Evolutionary conservation across 306 rosid species (phyloP), one percentile per base, ranked within the genome.

Genomic region (Vigna mungo): DNA sequence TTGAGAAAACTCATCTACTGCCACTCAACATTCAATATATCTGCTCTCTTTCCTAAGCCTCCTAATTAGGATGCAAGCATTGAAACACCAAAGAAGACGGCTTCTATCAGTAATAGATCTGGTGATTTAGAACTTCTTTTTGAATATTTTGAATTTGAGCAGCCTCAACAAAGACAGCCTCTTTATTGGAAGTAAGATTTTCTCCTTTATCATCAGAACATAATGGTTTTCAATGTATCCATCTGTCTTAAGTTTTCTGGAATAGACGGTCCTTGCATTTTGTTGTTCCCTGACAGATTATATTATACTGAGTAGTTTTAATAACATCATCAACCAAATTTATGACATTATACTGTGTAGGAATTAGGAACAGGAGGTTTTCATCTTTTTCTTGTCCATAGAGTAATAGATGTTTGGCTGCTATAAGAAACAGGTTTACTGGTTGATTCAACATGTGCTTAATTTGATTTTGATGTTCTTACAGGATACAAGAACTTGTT

Each of bases 121-220:
- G 51, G 84, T 76, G 98, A 88, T 67, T 72, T 54, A 27, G 97
- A 91, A 78, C 89, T 89, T 65, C 84, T 91, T 72, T 89, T 88
- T 77, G 98, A 93, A 87, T 93, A 88, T 91, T 93, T 93, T 87
- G 98, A 93, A 84, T 52, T 65, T 63, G 89, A 87, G 52, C 97
- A 78, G 76, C 97, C 98, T 62, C 98, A 89, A 77, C 90, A 83
- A 84, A 89, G 98, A 77, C 84, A 9, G 60, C 90, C 97, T 41
- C 84, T 93, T 56, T 88, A 85, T 78, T 89, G 88, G 62, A 93
- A 84, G 98, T 91, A 81, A 84, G 92, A 58, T 18, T 74, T 65
- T 46, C 78, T 32, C 55, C 61, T 25, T 71, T 62, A 65, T 72
- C 78, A 79, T 80, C 25, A 36, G 65, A 69, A 36, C 47, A 11